phyloP scores from a whole-genome alignment of 2,329 filamentous ascomycete genomes.

The Zalaria obscura region DNA sequence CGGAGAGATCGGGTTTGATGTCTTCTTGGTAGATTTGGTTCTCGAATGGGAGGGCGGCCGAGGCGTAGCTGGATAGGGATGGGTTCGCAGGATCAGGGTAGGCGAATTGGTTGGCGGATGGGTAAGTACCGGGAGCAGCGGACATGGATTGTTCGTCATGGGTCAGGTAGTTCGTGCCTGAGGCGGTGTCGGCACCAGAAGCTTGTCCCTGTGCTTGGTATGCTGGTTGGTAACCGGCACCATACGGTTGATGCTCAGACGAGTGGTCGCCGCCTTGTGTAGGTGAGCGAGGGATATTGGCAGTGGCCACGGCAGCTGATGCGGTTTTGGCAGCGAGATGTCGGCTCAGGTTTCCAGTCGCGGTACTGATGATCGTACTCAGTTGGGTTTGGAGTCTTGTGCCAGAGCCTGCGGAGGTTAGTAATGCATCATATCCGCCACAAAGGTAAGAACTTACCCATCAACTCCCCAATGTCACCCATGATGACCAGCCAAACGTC shows the following conservation, averaged over 20 bases:
- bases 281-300: constrained; percentile 7
- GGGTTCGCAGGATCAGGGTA: constrained; percentile 11
- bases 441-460: constrained; percentile 39
- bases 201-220: constrained; percentile 1
- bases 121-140: not conserved
- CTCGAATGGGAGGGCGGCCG: constrained; percentile 10
- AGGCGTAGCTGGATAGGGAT: constrained; percentile 10
- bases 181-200: not conserved
- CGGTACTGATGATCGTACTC: constrained; percentile 33
- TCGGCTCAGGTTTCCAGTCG: constrained; percentile 31
- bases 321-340: constrained; percentile 26
- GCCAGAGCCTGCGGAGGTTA: constrained; percentile 18
- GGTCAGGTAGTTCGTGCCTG: not conserved
- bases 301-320: constrained; percentile 26
- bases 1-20: constrained; percentile 7
- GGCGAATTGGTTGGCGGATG: constrained; percentile 5
- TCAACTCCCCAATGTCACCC: constrained; percentile 48
- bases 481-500: constrained; percentile 54
- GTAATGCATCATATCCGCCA: constrained; percentile 15
- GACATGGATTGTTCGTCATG: constrained; percentile 1
- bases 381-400: constrained; percentile 33
- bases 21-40: constrained; percentile 6
- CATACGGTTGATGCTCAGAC: no score
- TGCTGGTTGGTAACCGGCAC: constrained; percentile 13
- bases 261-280: not conserved